phyloP scores from a whole-genome alignment of 2,329 filamentous ascomycete species.

The Myotisia sp. region DNA sequence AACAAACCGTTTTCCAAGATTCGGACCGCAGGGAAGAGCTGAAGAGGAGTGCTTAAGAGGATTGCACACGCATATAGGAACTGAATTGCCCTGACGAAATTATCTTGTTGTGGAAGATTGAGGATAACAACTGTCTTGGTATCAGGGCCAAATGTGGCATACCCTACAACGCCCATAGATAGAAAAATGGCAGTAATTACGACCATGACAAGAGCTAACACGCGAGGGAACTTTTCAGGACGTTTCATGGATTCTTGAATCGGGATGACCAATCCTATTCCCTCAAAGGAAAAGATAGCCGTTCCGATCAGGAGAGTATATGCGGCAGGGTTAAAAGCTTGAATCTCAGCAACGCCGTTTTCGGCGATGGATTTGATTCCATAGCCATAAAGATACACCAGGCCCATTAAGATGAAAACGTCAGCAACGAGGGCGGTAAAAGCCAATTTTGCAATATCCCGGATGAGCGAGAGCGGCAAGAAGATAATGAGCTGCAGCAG shows the following conservation, averaged over 20 bases:
- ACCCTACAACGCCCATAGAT: conserved; percentile 81
- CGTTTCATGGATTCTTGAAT: conserved; percentile 96
- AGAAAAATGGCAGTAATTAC: conserved; percentile 86
- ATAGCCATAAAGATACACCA: conserved; percentile 92
- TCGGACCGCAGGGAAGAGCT: conserved; percentile 94
- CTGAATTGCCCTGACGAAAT: conserved; percentile 88
- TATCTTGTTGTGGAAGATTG: conserved; percentile 90
- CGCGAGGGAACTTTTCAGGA: conserved; percentile 75
- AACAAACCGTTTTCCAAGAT: conserved; percentile 93
- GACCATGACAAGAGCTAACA: conserved; percentile 83
- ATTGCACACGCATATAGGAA: conserved; percentile 98
- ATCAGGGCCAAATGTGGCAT: conserved; percentile 86
- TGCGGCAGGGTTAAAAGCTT: conserved; percentile 74
- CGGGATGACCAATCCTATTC: conserved; percentile 91
- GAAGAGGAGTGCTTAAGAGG: conserved; percentile 80
- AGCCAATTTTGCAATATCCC: conserved; percentile 93
- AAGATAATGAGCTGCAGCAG: conserved; percentile 93
- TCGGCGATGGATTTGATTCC: conserved; percentile 73
- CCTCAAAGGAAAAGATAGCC: conserved; percentile 97
- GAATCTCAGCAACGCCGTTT: conserved; percentile 67
- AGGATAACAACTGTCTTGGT: conserved; percentile 94
- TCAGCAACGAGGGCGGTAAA: conserved; percentile 90
- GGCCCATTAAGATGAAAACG: conserved; percentile 79
- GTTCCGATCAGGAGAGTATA: conserved; percentile 99
- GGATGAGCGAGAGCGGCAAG: conserved; percentile 78